Evolutionary conservation across 768 basidiomycete species (phyloP).

Genomic region (Pisolithus marmoratus): DNA sequence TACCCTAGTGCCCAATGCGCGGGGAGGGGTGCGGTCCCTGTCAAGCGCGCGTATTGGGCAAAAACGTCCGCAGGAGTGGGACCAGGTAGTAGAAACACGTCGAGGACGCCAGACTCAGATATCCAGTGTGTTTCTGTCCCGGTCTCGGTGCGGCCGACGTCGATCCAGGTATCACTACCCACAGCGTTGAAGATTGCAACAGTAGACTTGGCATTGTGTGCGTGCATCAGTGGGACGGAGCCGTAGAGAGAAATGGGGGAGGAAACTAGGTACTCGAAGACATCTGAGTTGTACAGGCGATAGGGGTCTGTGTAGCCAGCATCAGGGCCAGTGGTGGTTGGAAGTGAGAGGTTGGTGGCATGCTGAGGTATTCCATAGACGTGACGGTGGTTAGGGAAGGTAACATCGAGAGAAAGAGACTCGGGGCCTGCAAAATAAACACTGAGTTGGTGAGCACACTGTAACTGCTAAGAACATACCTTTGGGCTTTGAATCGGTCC

Average conservation of each 20-base stretch:
- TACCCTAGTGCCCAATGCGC: conserved; percentile 89
- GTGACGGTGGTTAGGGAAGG: conserved; percentile 85
- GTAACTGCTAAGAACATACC: conserved; percentile 40
- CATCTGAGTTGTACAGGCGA: conserved; percentile 91
- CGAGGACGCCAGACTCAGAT: conserved; percentile 94
- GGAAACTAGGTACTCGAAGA: conserved; percentile 90
- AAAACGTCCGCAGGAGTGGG: conserved; percentile 81
- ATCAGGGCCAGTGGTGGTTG: conserved; percentile 77
- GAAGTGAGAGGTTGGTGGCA: conserved; percentile 84
- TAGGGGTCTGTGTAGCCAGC: conserved; percentile 85
- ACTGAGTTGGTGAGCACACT: background rate
- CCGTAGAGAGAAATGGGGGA: conserved; percentile 83
- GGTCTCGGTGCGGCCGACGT: conserved; percentile 64
- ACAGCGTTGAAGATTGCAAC: conserved; percentile 87
- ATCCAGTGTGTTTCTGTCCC: conserved; percentile 94
- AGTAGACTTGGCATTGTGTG: conserved; percentile 81
- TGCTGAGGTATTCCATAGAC: conserved; percentile 98
- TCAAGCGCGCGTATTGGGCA: conserved; percentile 77
- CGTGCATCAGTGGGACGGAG: conserved; percentile 88
- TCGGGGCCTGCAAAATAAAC: conserved; percentile 69
- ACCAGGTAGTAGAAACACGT: conserved; percentile 90
- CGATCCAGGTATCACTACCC: conserved; percentile 93
- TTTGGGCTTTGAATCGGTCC: conserved; percentile 94
- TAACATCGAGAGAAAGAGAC: conserved; percentile 86
- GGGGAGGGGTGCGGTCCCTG: conserved; percentile 84